Base-by-base conservation (phyloP, 2,329 filamentous ascomycete species). In the Calonectria crousiana region DNA sequence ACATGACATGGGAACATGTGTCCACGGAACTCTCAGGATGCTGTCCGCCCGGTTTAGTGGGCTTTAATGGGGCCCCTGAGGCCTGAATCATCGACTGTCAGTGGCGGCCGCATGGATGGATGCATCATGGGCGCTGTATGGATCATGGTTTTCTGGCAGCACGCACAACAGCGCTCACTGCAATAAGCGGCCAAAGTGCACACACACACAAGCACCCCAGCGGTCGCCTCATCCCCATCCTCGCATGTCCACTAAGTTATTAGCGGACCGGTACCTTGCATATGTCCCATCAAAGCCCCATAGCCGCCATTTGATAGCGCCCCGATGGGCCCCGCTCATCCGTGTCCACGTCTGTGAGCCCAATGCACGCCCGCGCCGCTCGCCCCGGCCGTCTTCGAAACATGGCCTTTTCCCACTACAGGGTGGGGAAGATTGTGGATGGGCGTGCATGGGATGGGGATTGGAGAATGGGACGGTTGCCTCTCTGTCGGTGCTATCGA, bases 211-310 rank as follows among this genome's bases (percentile, higher is more conserved):
- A 44, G n/a, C 41, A 18, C 41, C 41, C 41, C 36, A 30, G 20
- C 28, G 6, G 47, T 62, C 51, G 36, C 41, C 62, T 67, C 47
- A 53, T 51, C 32, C 38, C 51, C 64, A 53, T 28, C 44, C 20
- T 47, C 44, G 38, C 49, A 53, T 38, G 32, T 41, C 60, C 65
- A 58, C 44, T 52, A 51, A 53, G 51, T 20, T 41, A 53, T 62
- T 65, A 65, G 68, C 68, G 69, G 60, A 56, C 47, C 47, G 66
- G 71, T 73, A 73, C 71, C 71, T 73, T 73, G 71, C 71, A 73
- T 73, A 56, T 26, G 69, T 56, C 60, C 69, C 58, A 65, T 70
- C 68, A 47, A 30, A 36, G 44, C 41, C 52, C 62, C 49, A 49
- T 65, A 18, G 60, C 38, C 60, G 60, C 60, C 62, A 30, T 67